phyloP scores from a whole-genome alignment of 352 stramenopile species.

The Pythium insidiosum region DNA sequence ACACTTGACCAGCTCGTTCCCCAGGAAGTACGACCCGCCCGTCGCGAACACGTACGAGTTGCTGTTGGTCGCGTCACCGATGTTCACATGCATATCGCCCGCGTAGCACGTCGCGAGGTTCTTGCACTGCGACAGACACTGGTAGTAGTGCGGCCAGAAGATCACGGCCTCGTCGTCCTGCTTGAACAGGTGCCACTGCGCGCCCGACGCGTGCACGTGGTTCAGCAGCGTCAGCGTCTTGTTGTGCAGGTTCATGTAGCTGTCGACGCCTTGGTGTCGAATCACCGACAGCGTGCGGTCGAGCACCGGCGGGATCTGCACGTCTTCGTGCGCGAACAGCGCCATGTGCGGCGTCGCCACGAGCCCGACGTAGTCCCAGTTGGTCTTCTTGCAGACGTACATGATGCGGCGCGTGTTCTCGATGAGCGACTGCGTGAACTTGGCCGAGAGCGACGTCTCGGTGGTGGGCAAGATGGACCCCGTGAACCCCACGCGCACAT shows the following conservation, averaged over 20 bases:
- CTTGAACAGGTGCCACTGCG: constrained; percentile 56
- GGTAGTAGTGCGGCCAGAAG: constrained; percentile 76
- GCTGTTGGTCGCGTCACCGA: constrained; percentile 41
- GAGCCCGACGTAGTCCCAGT: constrained; percentile 73
- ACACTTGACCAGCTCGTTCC: constrained; percentile 54
- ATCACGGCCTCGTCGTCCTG: constrained; percentile 71
- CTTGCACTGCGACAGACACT: constrained; percentile 67
- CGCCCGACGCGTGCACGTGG: constrained; percentile 40
- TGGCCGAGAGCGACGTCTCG: constrained; percentile 31
- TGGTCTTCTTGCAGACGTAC: constrained; percentile 68
- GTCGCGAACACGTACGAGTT: constrained; percentile 81
- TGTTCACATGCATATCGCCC: constrained; percentile 76
- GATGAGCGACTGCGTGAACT: constrained; percentile 36
- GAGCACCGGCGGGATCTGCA: constrained; percentile 35
- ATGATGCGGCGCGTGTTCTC: constrained; percentile 52
- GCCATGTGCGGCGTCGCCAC: constrained; percentile 53
- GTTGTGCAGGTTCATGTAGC: constrained; percentile 74
- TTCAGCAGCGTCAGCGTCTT: constrained; percentile 77
- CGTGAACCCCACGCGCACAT: constrained; percentile 47
- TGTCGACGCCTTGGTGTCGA: constrained; percentile 53
- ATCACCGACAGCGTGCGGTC: constrained; percentile 53
- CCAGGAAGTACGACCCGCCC: constrained; percentile 67
- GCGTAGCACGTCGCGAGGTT: constrained; percentile 59
- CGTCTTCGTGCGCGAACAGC: constrained; percentile 60
- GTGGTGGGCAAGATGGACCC: constrained; percentile 37